Evolutionary conservation across 2,329 filamentous ascomycete genomes (phyloP).

Genomic region (Stachybotrys chartarum): DNA sequence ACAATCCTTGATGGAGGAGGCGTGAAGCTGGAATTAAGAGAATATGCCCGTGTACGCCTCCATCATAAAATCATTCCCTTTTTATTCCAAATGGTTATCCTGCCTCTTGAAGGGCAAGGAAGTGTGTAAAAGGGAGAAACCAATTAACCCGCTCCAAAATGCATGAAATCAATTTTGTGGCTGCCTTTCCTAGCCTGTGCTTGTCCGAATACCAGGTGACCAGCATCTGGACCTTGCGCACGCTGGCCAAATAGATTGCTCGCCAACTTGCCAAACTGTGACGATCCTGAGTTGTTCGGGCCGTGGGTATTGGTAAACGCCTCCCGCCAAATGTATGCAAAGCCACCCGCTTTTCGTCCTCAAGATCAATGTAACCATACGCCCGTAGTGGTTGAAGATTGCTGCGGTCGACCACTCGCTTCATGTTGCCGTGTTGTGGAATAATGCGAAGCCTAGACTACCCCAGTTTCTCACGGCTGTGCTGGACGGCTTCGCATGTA

Average conservation of each 20-base stretch:
- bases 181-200: background rate
- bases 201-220: no score
- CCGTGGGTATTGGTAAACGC: background rate
- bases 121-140: background rate
- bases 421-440: background rate
- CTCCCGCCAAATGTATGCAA: background rate
- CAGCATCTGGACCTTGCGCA: no score
- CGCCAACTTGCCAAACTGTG: background rate
- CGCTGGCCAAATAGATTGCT: no score
- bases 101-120: background rate
- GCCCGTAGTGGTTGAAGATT: background rate
- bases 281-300: background rate
- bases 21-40: background rate
- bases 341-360: background rate
- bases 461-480: background rate
- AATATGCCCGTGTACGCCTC: background rate
- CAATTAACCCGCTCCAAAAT: background rate
- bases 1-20: no score
- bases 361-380: background rate
- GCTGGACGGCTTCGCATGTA: slow-evolving; percentile 23
- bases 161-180: background rate
- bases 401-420: background rate
- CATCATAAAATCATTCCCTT: background rate
- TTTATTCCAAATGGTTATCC: background rate
- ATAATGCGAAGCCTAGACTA: background rate